A percentile compares a stretch with the other conserved stretches of the same genome.
phyloP scores from a whole-genome alignment of 768 basidiomycete species.

The Tricholoma sp. region DNA sequence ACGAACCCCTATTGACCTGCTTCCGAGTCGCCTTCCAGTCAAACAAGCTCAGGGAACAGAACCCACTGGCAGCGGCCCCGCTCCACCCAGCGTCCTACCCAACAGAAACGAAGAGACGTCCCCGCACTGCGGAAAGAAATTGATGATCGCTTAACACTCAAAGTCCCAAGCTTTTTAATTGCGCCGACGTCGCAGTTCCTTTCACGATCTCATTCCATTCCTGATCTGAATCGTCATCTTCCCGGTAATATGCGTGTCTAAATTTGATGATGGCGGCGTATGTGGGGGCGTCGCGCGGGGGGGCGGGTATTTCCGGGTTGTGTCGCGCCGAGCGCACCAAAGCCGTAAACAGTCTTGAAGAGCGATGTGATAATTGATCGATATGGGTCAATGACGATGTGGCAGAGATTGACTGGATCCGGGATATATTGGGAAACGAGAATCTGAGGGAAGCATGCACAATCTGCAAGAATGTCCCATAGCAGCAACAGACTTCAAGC shows the following conservation, averaged over 20 bases:
- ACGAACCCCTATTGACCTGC: no score
- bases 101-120: no score
- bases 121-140: no score
- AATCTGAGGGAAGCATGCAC: not conserved
- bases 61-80: no score
- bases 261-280: not conserved
- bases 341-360: not conserved
- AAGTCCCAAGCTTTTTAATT: no score
- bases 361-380: not conserved
- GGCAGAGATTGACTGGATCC: not conserved
- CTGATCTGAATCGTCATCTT: not conserved
- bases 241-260: slow-evolving; percentile 8
- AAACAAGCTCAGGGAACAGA: no score
- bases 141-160: no score
- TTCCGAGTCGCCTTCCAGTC: no score
- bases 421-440: not conserved
- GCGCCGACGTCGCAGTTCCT: not conserved
- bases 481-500: not conserved
- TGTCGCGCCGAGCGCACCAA: not conserved
- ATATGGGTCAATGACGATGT: not conserved
- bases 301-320: not conserved
- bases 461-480: not conserved
- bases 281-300: not conserved
- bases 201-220: not conserved
- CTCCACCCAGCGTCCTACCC: no score